Evolutionary conservation across 2,329 filamentous ascomycete species (phyloP), one percentile per base, ranked within the genome.

Genomic region (Fusarium chlamydosporum): DNA sequence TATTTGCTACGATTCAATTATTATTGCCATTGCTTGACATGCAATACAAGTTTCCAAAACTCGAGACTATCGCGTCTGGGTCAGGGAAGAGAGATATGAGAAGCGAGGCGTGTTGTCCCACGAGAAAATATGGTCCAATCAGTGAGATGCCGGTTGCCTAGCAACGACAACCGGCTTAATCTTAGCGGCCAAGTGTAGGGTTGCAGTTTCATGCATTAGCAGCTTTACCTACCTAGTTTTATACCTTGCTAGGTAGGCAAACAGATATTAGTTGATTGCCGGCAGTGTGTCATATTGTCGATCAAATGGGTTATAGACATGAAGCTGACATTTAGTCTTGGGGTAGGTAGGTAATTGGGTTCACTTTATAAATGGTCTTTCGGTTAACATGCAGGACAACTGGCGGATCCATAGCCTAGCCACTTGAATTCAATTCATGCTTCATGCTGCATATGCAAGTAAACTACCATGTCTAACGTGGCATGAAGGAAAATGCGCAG

Each of bases 1-100:
- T 70, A 79, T 80, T 70, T 71, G 79, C 70, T 79, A 83, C 80
- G 80, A 78, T 79, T 81, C 75, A 68, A 74, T 74, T 70, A 68
- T 75, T 70, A 67, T 70, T 75, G 67, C 77, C 79, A 83, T 83
- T 67, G 67, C 78, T 75, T 74, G 70, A 72, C 75, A 69, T 67
- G 71, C 70, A 72, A 72, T 71, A 62, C 77, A 68, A 73, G 52
- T 73, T 72, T 67, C 62, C 71, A 75, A 76, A 74, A 76, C 73
- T 77, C 76, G 75, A 74, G 73, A 76, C 73, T 70, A 80, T 77
- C 76, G 78, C 76, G 78, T 76, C 67, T 67, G 53, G 68, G 59
- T 61, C 57, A 62, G 53, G 57, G 65, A 72, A 62, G 65, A 67
- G 61, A 67, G 59, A 67, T 63, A 48, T 67, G 61, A 67, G 70